Conservation (phyloP, 2,329 filamentous ascomycete genomes). For the Aspergillus fumigatus region DNA sequence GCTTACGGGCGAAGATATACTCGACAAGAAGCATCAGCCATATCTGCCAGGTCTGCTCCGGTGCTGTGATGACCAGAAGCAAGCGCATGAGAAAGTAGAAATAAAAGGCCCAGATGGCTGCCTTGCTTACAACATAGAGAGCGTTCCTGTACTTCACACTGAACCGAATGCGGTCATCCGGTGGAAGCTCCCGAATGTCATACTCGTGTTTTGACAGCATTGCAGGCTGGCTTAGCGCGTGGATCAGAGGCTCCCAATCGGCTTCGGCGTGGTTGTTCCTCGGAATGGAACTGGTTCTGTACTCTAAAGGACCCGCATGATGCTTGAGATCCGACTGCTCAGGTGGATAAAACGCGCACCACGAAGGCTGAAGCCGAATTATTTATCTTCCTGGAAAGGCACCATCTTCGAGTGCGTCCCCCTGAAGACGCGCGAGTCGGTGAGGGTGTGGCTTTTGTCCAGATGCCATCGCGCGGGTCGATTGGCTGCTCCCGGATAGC, state of each 20-base stretch:
- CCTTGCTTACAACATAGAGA: slow-evolving; percentile 13
- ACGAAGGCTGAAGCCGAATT: neutral
- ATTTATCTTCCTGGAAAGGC: neutral
- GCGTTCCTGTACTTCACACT: slow-evolving; percentile 14
- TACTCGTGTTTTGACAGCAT: slow-evolving; percentile 9
- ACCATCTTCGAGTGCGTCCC: neutral
- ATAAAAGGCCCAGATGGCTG: slow-evolving; percentile 14
- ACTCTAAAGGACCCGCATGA: neutral
- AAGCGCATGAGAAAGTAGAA: slow-evolving; percentile 20
- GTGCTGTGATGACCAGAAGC: slow-evolving; percentile 5
- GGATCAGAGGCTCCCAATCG: neutral
- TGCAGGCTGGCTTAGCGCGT: neutral
- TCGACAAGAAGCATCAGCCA: slow-evolving; percentile 26
- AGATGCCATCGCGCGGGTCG: neutral
- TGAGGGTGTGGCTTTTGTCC: neutral
- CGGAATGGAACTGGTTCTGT: neutral
- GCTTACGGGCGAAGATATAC: slow-evolving; percentile 21
- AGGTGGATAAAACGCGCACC: neutral
- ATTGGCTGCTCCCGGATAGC: neutral
- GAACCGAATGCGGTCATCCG: slow-evolving; percentile 9
- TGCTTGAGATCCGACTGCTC: neutral
- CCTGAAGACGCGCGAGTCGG: neutral
- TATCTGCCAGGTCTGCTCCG: slow-evolving; percentile 18
- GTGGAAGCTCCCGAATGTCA: slow-evolving; percentile 20
- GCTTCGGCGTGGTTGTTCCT: neutral